These are phyloP conservation scores for Penicillium arizonense DNA, from an alignment of 495 filamentous ascomycete genomes.

Conservation along the genomic window DNA sequence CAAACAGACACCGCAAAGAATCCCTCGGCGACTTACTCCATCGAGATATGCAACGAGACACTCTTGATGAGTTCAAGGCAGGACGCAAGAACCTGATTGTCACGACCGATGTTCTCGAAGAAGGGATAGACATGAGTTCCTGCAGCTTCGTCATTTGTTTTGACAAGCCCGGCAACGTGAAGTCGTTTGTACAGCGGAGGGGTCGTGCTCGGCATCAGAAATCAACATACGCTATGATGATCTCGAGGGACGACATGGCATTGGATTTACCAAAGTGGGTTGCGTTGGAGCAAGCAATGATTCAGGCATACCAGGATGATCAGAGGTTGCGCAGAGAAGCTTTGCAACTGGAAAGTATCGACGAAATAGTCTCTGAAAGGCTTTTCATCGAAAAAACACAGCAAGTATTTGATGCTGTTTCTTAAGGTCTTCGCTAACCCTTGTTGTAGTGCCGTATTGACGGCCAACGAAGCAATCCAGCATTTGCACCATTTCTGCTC, in stretches of 20 bases:
- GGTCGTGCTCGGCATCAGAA: slow-evolving; percentile 73
- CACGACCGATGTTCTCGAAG: slow-evolving; percentile 82
- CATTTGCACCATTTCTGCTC: slow-evolving; percentile 86
- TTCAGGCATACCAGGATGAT: slow-evolving; percentile 69
- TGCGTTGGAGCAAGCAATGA: slow-evolving; percentile 70
- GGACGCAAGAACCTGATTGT: slow-evolving; percentile 77
- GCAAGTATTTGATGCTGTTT: slow-evolving; percentile 24
- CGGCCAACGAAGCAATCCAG: slow-evolving; percentile 63
- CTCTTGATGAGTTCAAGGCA: slow-evolving; percentile 65
- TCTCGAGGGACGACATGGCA: slow-evolving; percentile 37
- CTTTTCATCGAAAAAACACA: slow-evolving; percentile 55
- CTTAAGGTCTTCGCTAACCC: not conserved
- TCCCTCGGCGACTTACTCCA: slow-evolving; percentile 62
- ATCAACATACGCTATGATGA: slow-evolving; percentile 71
- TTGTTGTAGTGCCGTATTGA: slow-evolving; percentile 64
- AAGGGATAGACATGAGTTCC: slow-evolving; percentile 85
- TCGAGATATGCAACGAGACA: slow-evolving; percentile 51
- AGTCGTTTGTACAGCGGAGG: slow-evolving; percentile 85
- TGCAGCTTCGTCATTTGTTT: slow-evolving; percentile 90
- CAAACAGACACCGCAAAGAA: slow-evolving; percentile 39
- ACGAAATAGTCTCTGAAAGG: slow-evolving; percentile 41
- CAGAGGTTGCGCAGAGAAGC: slow-evolving; percentile 49
- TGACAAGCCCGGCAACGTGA: slow-evolving; percentile 70
- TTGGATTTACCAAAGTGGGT: slow-evolving; percentile 52
- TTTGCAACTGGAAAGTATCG: slow-evolving; percentile 45